Percentiles rank a stretch among this genome's conserved stretches.
phyloP scores from a whole-genome alignment of 495 filamentous ascomycete genomes.

The Thermochaetoides thermophila region DNA sequence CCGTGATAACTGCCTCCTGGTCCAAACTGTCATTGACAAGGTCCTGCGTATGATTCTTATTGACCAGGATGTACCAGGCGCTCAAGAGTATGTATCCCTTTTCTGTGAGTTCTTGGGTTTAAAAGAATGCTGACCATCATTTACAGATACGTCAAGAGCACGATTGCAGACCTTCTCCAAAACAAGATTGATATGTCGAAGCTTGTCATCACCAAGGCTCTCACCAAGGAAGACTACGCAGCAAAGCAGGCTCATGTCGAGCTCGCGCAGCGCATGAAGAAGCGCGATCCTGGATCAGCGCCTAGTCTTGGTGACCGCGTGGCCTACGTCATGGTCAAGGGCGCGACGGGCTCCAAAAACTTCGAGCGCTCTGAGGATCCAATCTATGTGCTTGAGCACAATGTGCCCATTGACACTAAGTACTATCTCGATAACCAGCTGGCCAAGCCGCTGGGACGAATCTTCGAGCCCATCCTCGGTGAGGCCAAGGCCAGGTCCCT shows the following conservation, averaged over 20 bases:
- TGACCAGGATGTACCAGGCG: slow-evolving; percentile 72
- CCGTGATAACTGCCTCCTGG: slow-evolving; percentile 87
- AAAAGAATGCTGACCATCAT: slow-evolving; percentile 7
- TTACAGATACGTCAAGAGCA: slow-evolving; percentile 83
- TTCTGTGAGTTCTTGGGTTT: neutral
- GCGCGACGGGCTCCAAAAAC: slow-evolving; percentile 71
- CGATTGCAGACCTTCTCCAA: slow-evolving; percentile 86
- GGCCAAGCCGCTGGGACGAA: slow-evolving; percentile 79
- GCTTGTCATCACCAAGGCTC: slow-evolving; percentile 94
- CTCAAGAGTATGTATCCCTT: slow-evolving; percentile 63
- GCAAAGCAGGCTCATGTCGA: slow-evolving; percentile 92
- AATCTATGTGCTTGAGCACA: slow-evolving; percentile 92
- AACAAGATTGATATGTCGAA: slow-evolving; percentile 99
- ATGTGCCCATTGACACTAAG: slow-evolving; percentile 92
- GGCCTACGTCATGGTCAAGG: slow-evolving; percentile 96
- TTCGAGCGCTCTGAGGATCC: slow-evolving; percentile 95
- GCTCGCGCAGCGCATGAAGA: slow-evolving; percentile 86
- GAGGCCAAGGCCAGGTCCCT: slow-evolving; percentile 77
- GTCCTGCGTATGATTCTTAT: slow-evolving; percentile 91
- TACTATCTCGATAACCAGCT: slow-evolving; percentile 99
- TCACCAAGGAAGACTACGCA: slow-evolving; percentile 67
- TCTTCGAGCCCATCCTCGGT: slow-evolving; percentile 94
- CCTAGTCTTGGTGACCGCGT: slow-evolving; percentile 93
- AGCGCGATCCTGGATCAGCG: slow-evolving; percentile 88
- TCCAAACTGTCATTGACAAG: slow-evolving; percentile 95